A percentile compares a stretch with the other conserved stretches of the same genome.
phyloP scores from a whole-genome alignment of 805 yeast genomes.

The Scheffersomyces ergatensis region DNA sequence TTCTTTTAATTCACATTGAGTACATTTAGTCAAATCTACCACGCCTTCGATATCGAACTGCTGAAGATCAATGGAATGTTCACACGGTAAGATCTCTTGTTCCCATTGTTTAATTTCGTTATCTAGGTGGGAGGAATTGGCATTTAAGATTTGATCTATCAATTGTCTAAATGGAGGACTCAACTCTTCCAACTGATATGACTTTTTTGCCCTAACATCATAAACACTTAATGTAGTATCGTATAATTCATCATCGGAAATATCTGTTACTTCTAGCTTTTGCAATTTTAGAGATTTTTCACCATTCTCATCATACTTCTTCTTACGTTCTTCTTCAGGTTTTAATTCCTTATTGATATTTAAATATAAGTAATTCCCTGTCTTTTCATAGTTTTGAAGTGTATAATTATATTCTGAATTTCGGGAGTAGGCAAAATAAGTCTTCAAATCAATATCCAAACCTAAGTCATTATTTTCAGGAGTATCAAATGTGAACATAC shows the following conservation, averaged over 20 bases:
- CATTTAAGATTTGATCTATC: slow-evolving; percentile 46
- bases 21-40: slow-evolving; percentile 46
- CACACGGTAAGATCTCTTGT: slow-evolving; percentile 77
- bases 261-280: slow-evolving; percentile 66
- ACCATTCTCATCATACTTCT: slow-evolving; percentile 16
- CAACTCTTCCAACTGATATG: slow-evolving; percentile 18
- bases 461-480: slow-evolving; percentile 51
- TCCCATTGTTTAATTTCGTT: slow-evolving; percentile 91
- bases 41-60: slow-evolving; percentile 32
- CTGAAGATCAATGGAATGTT: slow-evolving; percentile 60
- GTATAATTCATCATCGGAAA: slow-evolving; percentile 61
- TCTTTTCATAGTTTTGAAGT: slow-evolving; percentile 48
- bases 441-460: slow-evolving; percentile 70
- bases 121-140: slow-evolving; percentile 57
- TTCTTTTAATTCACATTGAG: slow-evolving; percentile 59
- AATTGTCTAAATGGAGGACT: slow-evolving; percentile 20
- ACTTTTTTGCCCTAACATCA: slow-evolving; percentile 28
- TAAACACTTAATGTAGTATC: slow-evolving; percentile 44
- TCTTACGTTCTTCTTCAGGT: slow-evolving; percentile 27
- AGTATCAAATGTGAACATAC: slow-evolving; percentile 81
- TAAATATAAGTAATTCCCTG: slow-evolving; percentile 57
- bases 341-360: slow-evolving; percentile 56
- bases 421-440: slow-evolving; percentile 70
- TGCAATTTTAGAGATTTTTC: slow-evolving; percentile 45
- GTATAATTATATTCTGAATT: slow-evolving; percentile 47